Evolutionary conservation across 805 yeast species (phyloP).

Genomic region (Ogataea chonburiensis): DNA sequence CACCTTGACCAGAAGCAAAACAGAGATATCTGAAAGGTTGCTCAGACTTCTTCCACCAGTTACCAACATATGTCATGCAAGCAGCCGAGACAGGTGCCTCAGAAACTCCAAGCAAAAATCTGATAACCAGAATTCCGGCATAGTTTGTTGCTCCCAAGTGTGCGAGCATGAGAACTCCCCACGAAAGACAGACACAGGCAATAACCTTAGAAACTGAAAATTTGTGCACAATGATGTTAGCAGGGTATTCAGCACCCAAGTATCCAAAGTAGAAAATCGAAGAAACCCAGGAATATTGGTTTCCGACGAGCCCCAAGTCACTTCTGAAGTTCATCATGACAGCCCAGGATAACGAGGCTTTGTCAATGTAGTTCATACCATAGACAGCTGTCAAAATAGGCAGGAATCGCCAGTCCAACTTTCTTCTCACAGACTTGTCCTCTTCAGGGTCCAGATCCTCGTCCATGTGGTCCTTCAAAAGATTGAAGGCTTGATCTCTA

Average conservation of each 20-base stretch:
- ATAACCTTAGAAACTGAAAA: slow-evolving; percentile 52
- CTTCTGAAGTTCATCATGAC: slow-evolving; percentile 53
- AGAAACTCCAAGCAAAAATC: slow-evolving; percentile 49
- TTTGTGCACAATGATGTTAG: slow-evolving; percentile 50
- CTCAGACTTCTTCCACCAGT: slow-evolving; percentile 53
- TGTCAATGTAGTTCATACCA: slow-evolving; percentile 23
- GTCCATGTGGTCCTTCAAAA: slow-evolving; percentile 6
- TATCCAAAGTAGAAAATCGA: slow-evolving; percentile 40
- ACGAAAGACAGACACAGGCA: slow-evolving; percentile 48
- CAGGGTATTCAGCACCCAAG: slow-evolving; percentile 49
- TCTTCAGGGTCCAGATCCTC: slow-evolving; percentile 22
- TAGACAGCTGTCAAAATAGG: slow-evolving; percentile 33
- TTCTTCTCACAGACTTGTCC: slow-evolving; percentile 35
- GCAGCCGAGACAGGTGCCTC: slow-evolving; percentile 59
- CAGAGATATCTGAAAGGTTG: slow-evolving; percentile 35
- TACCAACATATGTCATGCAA: slow-evolving; percentile 51
- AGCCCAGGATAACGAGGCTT: slow-evolving; percentile 35
- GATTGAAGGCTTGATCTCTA: slow-evolving; percentile 7
- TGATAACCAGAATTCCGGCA: slow-evolving; percentile 44
- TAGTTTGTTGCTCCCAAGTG: slow-evolving; percentile 43
- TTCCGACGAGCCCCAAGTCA: slow-evolving; percentile 49
- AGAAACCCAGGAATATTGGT: slow-evolving; percentile 34
- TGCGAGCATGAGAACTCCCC: slow-evolving; percentile 61
- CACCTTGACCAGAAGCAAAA: slow-evolving; percentile 44
- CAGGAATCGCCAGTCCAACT: slow-evolving; percentile 38